Conservation (phyloP, 2,329 filamentous ascomycete species). For the Rhynchosporium agropyri region DNA sequence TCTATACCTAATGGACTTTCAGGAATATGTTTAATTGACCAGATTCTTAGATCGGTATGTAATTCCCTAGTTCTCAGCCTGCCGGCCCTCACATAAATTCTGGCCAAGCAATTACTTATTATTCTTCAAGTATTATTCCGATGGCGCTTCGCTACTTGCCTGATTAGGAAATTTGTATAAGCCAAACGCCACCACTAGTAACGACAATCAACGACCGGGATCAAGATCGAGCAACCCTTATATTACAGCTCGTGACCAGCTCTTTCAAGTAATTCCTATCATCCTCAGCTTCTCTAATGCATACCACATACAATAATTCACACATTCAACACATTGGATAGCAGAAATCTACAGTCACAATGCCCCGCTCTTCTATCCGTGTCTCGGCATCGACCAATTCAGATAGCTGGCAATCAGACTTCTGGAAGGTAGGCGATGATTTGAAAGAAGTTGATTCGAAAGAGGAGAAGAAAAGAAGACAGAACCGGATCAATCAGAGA, state of each 20-base stretch:
- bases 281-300: neutral
- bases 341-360: neutral
- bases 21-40: too few relatives aligned
- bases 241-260: neutral
- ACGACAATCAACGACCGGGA: neutral
- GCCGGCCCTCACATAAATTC: too few relatives aligned
- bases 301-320: neutral
- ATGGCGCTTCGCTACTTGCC: neutral
- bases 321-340: neutral
- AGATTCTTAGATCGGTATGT: too few relatives aligned
- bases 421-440: conserved; percentile 49
- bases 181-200: neutral
- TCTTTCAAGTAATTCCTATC: conserved; percentile 9
- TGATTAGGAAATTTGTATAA: conserved; percentile 11
- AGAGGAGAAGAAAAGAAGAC: conserved; percentile 68
- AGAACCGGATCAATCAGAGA: conserved; percentile 73
- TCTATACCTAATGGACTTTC: too few relatives aligned
- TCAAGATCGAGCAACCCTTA: neutral
- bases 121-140: too few relatives aligned
- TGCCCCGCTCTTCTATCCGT: neutral
- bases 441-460: conserved; percentile 69
- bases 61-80: too few relatives aligned
- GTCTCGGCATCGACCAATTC: neutral
- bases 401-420: conserved; percentile 3
- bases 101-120: too few relatives aligned